These are phyloP conservation scores for Aspergillus neotritici DNA, from an alignment of 2,329 filamentous ascomycete species.

Conservation along the genomic window DNA sequence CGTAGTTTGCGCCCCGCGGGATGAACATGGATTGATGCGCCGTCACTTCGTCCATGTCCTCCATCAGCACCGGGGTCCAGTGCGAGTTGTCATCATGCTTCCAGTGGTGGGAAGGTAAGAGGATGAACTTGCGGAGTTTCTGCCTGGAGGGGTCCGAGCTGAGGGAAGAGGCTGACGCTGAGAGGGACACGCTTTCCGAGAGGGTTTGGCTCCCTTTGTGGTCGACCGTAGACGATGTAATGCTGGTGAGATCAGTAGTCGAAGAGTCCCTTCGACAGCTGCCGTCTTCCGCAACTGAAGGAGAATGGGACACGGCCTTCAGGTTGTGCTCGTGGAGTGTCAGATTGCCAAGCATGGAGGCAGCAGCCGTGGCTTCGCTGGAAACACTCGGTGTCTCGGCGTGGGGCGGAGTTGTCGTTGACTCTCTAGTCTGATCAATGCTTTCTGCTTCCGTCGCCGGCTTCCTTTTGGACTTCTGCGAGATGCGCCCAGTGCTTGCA, in stretches of 20 bases:
- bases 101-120: constrained; percentile 56
- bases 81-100: constrained; percentile 58
- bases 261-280: too few species aligned
- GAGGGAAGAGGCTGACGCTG: constrained; percentile 6
- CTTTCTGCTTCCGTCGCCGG: constrained; percentile 22
- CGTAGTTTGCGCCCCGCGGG: constrained; percentile 62
- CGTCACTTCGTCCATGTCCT: constrained; percentile 74
- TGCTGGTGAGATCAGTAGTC: too few species aligned
- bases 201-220: constrained; percentile 3
- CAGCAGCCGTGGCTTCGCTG: too few species aligned
- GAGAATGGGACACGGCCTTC: too few species aligned
- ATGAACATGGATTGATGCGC: constrained; percentile 82
- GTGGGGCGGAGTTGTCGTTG: not conserved
- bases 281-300: too few species aligned
- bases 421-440: not conserved
- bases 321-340: too few species aligned
- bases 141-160: constrained; percentile 18
- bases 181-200: constrained; percentile 7
- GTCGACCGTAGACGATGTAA: too few species aligned
- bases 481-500: constrained; percentile 60
- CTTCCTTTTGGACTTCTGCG: constrained; percentile 24
- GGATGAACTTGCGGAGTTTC: constrained; percentile 65
- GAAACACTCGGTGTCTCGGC: too few species aligned
- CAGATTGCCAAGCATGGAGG: too few species aligned
- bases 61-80: constrained; percentile 78